Evolutionary conservation across 106 monocot genomes (phyloP).

Genomic region (Acorus gramineus): DNA sequence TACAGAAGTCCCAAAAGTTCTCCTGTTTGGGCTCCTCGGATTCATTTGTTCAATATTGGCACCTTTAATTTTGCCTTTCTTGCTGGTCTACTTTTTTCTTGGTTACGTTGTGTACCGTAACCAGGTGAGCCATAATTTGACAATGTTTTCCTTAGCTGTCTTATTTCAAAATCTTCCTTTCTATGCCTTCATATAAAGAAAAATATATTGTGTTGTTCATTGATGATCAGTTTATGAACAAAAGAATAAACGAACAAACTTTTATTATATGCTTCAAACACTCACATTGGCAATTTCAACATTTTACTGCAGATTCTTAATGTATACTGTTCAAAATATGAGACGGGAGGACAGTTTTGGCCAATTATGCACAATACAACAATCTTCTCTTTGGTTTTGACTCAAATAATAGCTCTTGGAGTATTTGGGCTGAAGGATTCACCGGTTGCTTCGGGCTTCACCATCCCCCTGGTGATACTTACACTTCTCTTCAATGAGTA

Average conservation of each 20-base stretch:
- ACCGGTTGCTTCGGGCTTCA: slow-evolving; percentile 54
- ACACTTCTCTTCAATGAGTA: slow-evolving; percentile 94
- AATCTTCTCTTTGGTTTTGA: slow-evolving; percentile 79
- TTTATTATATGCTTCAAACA: too few species aligned
- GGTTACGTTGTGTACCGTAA: slow-evolving; percentile 88
- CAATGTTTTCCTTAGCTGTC: too few species aligned
- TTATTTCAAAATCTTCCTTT: too few species aligned
- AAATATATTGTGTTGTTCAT: too few species aligned
- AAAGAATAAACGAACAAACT: too few species aligned
- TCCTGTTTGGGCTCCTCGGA: slow-evolving; percentile 81
- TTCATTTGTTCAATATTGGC: slow-evolving; percentile 89
- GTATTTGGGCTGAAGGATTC: slow-evolving; percentile 82
- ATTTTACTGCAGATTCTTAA: slow-evolving; percentile 53
- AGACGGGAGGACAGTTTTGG: slow-evolving; percentile 81
- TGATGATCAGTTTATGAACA: too few species aligned
- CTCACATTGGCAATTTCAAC: too few species aligned
- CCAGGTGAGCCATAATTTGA: slow-evolving; percentile 39
- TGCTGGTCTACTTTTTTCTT: slow-evolving; percentile 84
- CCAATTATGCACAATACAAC: slow-evolving; percentile 84
- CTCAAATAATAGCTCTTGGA: slow-evolving; percentile 82
- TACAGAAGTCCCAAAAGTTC: slow-evolving; percentile 85
- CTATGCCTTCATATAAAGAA: too few species aligned
- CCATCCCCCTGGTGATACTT: slow-evolving; percentile 62
- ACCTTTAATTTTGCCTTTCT: slow-evolving; percentile 87
- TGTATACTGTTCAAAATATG: slow-evolving; percentile 76